Evolutionary conservation across 75 land plant genomes (phyloP), one percentile per base, ranked within the genome.

Genomic region (Isoetes taiwanensis): DNA sequence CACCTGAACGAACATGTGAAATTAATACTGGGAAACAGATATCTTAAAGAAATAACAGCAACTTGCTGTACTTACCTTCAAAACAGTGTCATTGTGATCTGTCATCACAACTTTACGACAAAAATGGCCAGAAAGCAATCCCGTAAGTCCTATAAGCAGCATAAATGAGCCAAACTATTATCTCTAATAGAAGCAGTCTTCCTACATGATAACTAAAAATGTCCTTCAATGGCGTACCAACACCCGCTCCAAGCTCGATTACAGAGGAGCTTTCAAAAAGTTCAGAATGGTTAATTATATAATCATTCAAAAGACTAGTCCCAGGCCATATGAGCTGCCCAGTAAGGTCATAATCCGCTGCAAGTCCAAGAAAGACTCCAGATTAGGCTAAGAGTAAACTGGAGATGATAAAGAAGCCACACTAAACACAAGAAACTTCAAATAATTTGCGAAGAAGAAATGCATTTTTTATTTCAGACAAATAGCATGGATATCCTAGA

Each of bases 281-380:
- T 3, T 76, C 52, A 19, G 76, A 52, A 57, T 78, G 61, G 27
- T 64, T 58, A 0, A 80, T 68, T 23, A 90, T 69, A 56, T 86
- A 84, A 34, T 83, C 57, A 43, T 86, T 86, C 61, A 90, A 30
- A 34, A 90, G 67, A 57, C 76, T 70, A 14, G 97, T 89, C 41
- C 97, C 97, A 46, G 97, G 97, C 97, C 97, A 90, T 26, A 90
- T 80, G 37, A 90, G 59, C 64, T 90, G 97, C 43, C 97, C 97
- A 17, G 97, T 90, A 52, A 90, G 79, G 68, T 90, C 97, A 75
- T 76, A 87, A 61, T 90, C 97, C 52, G 97, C 96, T 90, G 82
- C 54, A 30, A 28, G 14, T 16, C 41, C 65, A 37, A 43, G 2
- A 2, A 42, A 43, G 16, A 40, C 61, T 17, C 62, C 35, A 21